Evolutionary conservation across 768 basidiomycete species (phyloP).

Genomic region (Suillus brevipes): DNA sequence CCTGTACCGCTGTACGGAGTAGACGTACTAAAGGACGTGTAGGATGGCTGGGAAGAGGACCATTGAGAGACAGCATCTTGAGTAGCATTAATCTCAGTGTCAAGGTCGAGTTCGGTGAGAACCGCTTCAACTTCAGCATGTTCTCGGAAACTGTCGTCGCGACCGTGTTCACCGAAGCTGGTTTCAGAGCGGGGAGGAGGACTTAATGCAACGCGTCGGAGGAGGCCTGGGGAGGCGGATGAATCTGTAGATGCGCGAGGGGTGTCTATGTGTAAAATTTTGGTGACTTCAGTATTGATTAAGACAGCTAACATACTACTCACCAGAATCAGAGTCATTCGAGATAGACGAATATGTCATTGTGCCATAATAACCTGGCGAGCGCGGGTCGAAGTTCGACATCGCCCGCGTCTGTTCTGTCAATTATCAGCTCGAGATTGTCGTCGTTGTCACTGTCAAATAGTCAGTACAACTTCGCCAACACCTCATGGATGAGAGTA

Average conservation of each 20-base stretch:
- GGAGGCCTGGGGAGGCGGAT: slow-evolving; percentile 3
- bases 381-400: slow-evolving; percentile 49
- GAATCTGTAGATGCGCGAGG: slow-evolving; percentile 48
- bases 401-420: slow-evolving; percentile 18
- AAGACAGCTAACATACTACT: slow-evolving; percentile 16
- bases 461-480: background rate
- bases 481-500: too few relatives aligned
- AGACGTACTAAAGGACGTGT: slow-evolving; percentile 3
- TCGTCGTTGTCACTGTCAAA: background rate
- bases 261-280: slow-evolving; percentile 35
- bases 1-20: slow-evolving; percentile 34
- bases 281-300: slow-evolving; percentile 1
- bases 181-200: slow-evolving; percentile 11
- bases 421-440: slow-evolving; percentile 34
- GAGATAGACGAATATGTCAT: slow-evolving; percentile 55
- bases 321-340: slow-evolving; percentile 55
- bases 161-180: slow-evolving; percentile 15
- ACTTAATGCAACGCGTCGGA: slow-evolving; percentile 16
- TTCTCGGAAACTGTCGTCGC: slow-evolving; percentile 32
- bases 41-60: slow-evolving; percentile 41
- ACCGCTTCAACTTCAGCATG: slow-evolving; percentile 64
- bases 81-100: slow-evolving; percentile 64
- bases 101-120: slow-evolving; percentile 66
- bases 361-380: slow-evolving; percentile 58
- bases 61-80: slow-evolving; percentile 68